phyloP scores from a whole-genome alignment of 768 basidiomycete species.

The Leucosporidium yakuticum region DNA sequence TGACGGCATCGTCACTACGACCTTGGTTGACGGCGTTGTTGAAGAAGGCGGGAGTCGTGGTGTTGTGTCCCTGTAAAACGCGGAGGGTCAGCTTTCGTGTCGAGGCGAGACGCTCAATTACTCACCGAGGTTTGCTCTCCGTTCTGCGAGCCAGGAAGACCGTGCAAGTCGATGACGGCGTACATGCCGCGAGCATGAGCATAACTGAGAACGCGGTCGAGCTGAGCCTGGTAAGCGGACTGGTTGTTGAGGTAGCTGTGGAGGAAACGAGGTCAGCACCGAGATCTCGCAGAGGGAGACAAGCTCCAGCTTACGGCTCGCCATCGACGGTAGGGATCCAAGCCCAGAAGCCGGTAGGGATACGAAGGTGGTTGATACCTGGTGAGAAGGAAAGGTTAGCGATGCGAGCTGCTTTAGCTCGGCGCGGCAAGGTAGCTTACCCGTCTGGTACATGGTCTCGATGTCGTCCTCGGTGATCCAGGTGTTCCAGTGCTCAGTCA shows the following conservation, averaged over 20 bases:
- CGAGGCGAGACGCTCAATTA: background rate
- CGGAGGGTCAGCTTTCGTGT: conserved; percentile 4
- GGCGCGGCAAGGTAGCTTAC: too few relatives aligned
- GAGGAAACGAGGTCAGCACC: background rate
- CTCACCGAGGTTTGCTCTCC: conserved; percentile 39
- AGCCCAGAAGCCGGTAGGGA: conserved; percentile 39
- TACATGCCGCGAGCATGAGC: conserved; percentile 36
- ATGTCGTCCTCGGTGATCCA: conserved; percentile 46
- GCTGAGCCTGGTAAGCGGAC: conserved; percentile 33
- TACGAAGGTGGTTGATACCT: conserved; percentile 26
- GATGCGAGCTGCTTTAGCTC: background rate
- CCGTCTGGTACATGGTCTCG: conserved; percentile 29
- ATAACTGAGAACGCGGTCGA: conserved; percentile 32
- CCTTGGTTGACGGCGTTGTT: conserved; percentile 27
- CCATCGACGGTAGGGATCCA: conserved; percentile 31
- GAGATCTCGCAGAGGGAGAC: background rate
- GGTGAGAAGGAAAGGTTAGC: background rate
- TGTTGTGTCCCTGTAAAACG: conserved; percentile 14
- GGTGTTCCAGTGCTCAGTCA: conserved; percentile 43
- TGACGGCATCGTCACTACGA: conserved; percentile 32
- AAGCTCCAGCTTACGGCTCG: conserved; percentile 4
- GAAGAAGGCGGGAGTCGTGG: conserved; percentile 24
- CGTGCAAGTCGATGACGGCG: conserved; percentile 37
- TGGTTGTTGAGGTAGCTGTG: conserved; percentile 33
- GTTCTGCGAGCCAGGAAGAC: conserved; percentile 40